Base-by-base conservation (phyloP, 352 stramenopile genomes). In the Peronospora destructor region DNA sequence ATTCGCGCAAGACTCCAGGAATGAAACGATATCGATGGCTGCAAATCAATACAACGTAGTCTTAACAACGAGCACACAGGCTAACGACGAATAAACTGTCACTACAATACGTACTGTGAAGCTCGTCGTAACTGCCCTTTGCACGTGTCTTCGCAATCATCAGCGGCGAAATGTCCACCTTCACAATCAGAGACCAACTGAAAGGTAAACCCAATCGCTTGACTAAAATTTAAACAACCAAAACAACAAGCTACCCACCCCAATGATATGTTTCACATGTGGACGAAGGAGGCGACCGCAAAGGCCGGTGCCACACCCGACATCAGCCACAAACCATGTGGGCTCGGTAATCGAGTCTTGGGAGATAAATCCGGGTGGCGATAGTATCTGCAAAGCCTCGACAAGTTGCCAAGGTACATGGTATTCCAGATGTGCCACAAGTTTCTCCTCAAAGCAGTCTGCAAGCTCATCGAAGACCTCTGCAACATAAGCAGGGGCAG, bases 381-480 rank as follows among this genome's bases (percentile, higher is more conserved):
- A 70, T 3, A 69, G 51, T 12, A 56, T 62, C 46, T 84, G 65
- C 12, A 91, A 49, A 12, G 68, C 73, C 9, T 87, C 74, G 6
- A 87, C 63, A 25, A 91, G 76, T 41, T 87, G 68, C 80, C 80
- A 91, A 28, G 80, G 80, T 13, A 89, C 76, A 45, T 73, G 75
- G 46, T 91, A 91, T 57, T 87, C 73, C 26, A 91, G 42, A 30
- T 88, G 80, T 23, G 56, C 75, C 53, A 91, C 76, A 23, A 91
- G 65, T 39, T 89, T 91, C 28, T 89, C 78, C 47, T 91, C 80
- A 58, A 91, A 91, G 10, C 56, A 77, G 10, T 89, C 78, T 4
- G 80, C 73, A 26, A 91, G 64, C 14, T 88, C 74, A 49, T 91
- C 76, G 52, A 91, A 91, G 9, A 91, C 77, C 50, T 86, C 54